Base-by-base conservation (phyloP, 345 rosid genomes). In the Hevea brasiliensis region DNA sequence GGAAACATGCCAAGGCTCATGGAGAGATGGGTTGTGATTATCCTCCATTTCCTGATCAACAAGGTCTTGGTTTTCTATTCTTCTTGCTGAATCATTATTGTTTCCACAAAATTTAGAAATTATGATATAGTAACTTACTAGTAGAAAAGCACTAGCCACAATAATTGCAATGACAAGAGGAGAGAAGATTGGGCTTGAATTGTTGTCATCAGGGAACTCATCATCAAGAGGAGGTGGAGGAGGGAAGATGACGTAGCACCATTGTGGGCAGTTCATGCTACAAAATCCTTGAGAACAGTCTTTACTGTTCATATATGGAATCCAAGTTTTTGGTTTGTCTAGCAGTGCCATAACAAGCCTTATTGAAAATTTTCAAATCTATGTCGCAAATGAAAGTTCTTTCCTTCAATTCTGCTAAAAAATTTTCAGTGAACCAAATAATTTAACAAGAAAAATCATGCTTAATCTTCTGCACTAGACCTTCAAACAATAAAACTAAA, bases 261-360 rank as follows among this genome's bases (percentile, higher is more conserved):
- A 89, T 74, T 88, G 98, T 26, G 96, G 98, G 48, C 97, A 95
- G 70, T 84, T 79, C 21, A 87, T 71, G 73, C 90, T 87, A 72
- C 99, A 95, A 35, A 85, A 68, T 35, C 92, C 94, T 81, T 84
- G 84, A 35, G 97, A 83, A 79, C 98, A 95, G 76, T 95, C 97
- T 76, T 83, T 87, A 71, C 65, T 80, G 69, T 86, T 88, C 77
- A 82, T 70, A 59, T 87, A 81, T 9, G 90, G 93, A 50, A 74
- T 81, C 92, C 79, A 83, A 27, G 86, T 75, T 69, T 78, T 84
- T 40, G 88, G 82, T 69, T 76, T 77, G 42, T 76, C 85, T 50
- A 68, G 5, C 12, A 87, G 77, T 70, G 58, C 74, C 79, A 69
- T 76, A 1, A 54, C 27, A 29, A 47, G 20, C 65, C 44, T 29